Evolutionary conservation across 1,284 basidiomycete genomes (phyloP).

Genomic region (Malassezia caprae): DNA sequence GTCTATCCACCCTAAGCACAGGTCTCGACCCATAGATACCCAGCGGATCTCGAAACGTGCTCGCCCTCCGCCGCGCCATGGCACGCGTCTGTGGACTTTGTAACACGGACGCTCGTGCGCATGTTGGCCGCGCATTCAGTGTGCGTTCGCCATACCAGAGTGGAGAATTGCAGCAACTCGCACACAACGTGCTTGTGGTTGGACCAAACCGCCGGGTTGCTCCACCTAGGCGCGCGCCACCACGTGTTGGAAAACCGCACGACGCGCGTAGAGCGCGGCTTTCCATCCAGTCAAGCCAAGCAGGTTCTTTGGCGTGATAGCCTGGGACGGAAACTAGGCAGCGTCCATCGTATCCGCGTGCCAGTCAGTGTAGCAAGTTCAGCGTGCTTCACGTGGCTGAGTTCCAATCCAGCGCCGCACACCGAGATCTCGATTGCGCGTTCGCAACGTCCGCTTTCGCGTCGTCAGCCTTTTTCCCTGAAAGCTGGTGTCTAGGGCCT

Average conservation of each 20-base stretch:
- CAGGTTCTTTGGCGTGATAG: not conserved
- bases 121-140: not conserved
- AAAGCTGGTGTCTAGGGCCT: not conserved
- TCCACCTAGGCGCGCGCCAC: not conserved
- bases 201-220: not conserved
- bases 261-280: not conserved
- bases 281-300: not conserved
- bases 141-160: not conserved
- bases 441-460: not conserved
- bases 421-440: not conserved
- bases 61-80: too few species aligned
- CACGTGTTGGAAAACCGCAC: not conserved
- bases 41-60: not conserved
- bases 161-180: not conserved
- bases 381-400: not conserved
- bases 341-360: not conserved
- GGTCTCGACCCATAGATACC: not conserved
- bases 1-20: not conserved
- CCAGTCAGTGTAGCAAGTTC: not conserved
- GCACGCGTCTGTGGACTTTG: not conserved
- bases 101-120: not conserved
- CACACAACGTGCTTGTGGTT: not conserved
- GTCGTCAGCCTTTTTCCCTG: not conserved
- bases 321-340: not conserved
- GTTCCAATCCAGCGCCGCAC: not conserved